Conservation (phyloP, 2,329 filamentous ascomycete species). For the Exophiala calicioides region DNA sequence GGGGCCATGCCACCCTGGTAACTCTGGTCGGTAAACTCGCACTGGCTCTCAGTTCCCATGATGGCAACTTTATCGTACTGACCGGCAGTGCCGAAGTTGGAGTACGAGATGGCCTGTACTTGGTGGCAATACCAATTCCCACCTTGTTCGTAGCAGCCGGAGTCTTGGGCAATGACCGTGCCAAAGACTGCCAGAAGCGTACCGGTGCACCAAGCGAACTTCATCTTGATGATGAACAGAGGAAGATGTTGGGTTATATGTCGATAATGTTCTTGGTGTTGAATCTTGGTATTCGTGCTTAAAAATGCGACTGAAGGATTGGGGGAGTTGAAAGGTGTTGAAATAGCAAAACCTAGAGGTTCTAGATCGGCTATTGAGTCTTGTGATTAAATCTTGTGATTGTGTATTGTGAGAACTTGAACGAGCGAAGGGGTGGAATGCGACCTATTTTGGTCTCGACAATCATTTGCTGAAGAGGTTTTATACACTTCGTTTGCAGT, state of each 20-base stretch:
- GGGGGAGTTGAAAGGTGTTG: too few species aligned
- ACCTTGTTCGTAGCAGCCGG: constrained; percentile 21
- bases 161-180: constrained; percentile 12
- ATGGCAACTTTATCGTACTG: constrained; percentile 64
- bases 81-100: constrained; percentile 60
- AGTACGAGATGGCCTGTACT: constrained; percentile 68
- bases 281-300: background rate
- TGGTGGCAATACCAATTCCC: constrained; percentile 65
- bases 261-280: background rate
- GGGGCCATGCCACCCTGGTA: constrained; percentile 65
- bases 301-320: background rate
- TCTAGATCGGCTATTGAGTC: too few species aligned
- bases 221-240: constrained; percentile 12
- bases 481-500: too few species aligned
- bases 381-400: too few species aligned
- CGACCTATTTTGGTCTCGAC: too few species aligned
- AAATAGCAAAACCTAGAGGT: too few species aligned
- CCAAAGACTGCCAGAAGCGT: constrained; percentile 13
- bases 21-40: constrained; percentile 52
- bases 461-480: too few species aligned
- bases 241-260: background rate
- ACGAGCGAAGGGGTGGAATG: too few species aligned
- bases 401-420: too few species aligned
- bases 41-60: constrained; percentile 57
- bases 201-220: constrained; percentile 13